A percentile compares a stretch with the other conserved stretches of the same genome.
These are phyloP conservation scores for Theobroma grandiflorum DNA, from an alignment of 441 rosid genomes.

Conservation along the genomic window DNA sequence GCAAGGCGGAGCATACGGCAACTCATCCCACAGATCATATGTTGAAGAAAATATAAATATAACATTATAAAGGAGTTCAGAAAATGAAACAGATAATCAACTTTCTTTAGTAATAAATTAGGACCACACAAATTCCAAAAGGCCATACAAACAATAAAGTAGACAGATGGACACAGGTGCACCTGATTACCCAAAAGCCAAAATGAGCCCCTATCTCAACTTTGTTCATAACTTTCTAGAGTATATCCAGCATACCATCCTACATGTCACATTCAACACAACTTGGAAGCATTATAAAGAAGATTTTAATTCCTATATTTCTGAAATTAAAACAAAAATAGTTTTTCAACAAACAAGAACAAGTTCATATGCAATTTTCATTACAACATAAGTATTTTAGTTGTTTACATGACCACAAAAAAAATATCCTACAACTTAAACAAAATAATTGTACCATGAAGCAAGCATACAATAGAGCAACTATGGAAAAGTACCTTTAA, in stretches of 20 bases:
- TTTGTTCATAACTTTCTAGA: background rate
- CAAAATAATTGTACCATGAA: background rate
- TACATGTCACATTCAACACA: background rate
- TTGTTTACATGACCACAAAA: background rate
- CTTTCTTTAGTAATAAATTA: background rate
- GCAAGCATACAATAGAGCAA: background rate
- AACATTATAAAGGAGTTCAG: background rate
- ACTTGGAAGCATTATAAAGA: background rate
- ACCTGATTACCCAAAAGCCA: background rate
- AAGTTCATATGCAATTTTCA: slow-evolving; percentile 8
- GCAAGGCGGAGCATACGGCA: background rate
- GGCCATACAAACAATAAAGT: background rate
- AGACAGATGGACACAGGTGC: background rate
- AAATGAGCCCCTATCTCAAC: background rate
- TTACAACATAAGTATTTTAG: background rate
- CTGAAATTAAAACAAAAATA: background rate
- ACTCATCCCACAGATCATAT: too few species aligned
- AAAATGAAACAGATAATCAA: background rate
- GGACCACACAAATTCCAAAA: background rate
- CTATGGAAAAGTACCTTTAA: slow-evolving; percentile 65
- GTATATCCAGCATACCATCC: background rate
- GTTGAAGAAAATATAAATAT: background rate
- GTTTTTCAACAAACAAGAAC: background rate
- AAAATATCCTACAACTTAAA: background rate
- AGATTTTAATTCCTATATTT: background rate